Conservation (phyloP, 2,329 filamentous ascomycete species). For the Scedosporium dehoogii region DNA sequence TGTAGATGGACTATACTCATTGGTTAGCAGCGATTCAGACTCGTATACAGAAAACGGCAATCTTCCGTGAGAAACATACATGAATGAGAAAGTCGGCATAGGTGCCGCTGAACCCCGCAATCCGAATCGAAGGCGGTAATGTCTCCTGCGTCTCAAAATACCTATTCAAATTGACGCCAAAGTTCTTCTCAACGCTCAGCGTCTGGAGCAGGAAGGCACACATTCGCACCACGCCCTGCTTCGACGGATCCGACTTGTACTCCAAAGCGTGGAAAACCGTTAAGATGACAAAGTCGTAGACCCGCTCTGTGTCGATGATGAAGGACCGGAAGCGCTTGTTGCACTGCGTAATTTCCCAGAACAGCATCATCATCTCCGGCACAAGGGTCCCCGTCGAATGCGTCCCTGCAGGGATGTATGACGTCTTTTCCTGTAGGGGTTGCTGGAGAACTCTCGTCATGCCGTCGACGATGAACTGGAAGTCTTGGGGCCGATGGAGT, state of each 20-base stretch:
- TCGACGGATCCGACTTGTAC: slow-evolving; percentile 73
- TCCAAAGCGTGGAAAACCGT: slow-evolving; percentile 89
- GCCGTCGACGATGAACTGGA: slow-evolving; percentile 92
- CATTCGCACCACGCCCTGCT: slow-evolving; percentile 90
- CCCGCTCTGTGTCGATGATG: slow-evolving; percentile 89
- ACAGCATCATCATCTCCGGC: slow-evolving; percentile 91
- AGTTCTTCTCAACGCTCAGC: slow-evolving; percentile 82
- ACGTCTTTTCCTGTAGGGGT: slow-evolving; percentile 77
- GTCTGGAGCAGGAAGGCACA: slow-evolving; percentile 96
- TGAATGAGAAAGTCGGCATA: slow-evolving; percentile 93
- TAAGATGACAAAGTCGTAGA: slow-evolving; percentile 85
- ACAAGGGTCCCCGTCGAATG: slow-evolving; percentile 65
- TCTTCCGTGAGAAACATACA: slow-evolving; percentile 35
- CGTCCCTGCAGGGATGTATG: slow-evolving; percentile 73
- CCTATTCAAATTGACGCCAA: slow-evolving; percentile 84
- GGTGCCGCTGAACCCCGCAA: slow-evolving; percentile 75
- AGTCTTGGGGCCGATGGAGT: slow-evolving; percentile 87
- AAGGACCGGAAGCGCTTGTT: slow-evolving; percentile 96
- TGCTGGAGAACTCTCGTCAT: slow-evolving; percentile 90
- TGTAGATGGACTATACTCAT: slow-evolving; percentile 67
- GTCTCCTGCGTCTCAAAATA: slow-evolving; percentile 82
- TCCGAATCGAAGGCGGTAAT: slow-evolving; percentile 68
- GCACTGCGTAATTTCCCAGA: slow-evolving; percentile 95
- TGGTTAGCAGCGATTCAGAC: slow-evolving; percentile 13
- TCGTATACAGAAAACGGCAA: not conserved